Base-by-base conservation (phyloP, 1,284 basidiomycete species). In the Filobasidium uniguttulatum region DNA sequence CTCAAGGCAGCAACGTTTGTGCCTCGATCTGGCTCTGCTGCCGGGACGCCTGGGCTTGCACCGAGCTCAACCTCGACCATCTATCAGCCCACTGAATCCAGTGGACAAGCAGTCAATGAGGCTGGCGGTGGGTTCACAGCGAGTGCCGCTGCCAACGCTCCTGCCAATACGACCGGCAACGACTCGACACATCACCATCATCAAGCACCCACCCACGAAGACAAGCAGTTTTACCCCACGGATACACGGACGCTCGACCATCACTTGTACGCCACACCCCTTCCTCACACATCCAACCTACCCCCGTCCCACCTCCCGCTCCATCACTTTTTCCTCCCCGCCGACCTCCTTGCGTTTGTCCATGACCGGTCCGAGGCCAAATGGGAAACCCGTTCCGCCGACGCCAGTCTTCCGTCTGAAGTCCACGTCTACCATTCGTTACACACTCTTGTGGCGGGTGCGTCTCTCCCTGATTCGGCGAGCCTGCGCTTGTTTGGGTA, bases 361-460 rank as follows among this genome's bases (percentile, higher is more conserved):
- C 85, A 87, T 56, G 75, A 77, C 44, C 82, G 84, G 35, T 82
- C 85, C 29, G 89, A 96, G 65, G 78, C 79, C 6, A 75, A 79
- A 29, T 78, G 78, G 51, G 72, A 72, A 1, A 65, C 70, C 4
- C 68, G 71, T 12, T 61, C 67, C 8, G 61, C 69, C 6, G 76
- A 76, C 0, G 71, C 78, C 8, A 76, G 77, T 19, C 73, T 94
- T 7, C 91, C 91, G 0, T 82, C 86, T 22, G 86, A 93, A 60
- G 69, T 94, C 7, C 86, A 91, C 61, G 87, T 86, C 1, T 96
- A 96, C 62, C 88, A 96, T 64, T 81, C 83, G 0, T 76, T 96
- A 9, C 77, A 83, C 2, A 85, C 85, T 0, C 73, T 97, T 3
- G 56, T 54, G 41, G 57, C 57, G 9, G 51, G 49, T 12, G 54